Conservation (phyloP, 768 basidiomycete species). For the Naematelia aurantialba region DNA sequence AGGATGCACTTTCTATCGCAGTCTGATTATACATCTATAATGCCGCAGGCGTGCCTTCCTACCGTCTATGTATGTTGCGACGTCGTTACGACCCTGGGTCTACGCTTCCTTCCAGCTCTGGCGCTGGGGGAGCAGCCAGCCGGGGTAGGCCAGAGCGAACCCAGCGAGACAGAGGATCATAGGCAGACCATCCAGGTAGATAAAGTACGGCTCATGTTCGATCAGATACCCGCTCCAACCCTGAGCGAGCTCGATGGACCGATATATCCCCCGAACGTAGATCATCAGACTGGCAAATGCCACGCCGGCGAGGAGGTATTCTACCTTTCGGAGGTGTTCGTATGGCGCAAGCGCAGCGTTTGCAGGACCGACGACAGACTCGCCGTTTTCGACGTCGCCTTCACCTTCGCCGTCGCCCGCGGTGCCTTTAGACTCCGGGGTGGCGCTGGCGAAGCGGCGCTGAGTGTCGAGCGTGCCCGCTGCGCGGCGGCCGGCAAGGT, state of each 20-base stretch:
- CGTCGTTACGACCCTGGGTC: too few relatives aligned
- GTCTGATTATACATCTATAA: too few relatives aligned
- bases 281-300: constrained; percentile 27
- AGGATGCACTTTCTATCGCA: too few relatives aligned
- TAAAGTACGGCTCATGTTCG: constrained; percentile 13
- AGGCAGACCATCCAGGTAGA: constrained; percentile 22
- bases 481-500: too few relatives aligned
- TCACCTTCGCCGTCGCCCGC: background rate
- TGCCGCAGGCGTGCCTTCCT: too few relatives aligned
- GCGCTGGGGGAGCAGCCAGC: background rate
- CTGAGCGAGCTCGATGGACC: constrained; percentile 41
- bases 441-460: background rate
- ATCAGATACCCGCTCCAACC: constrained; percentile 41
- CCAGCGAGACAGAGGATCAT: constrained; percentile 29
- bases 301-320: constrained; percentile 17
- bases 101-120: background rate
- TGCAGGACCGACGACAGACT: background rate
- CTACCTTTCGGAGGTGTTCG: background rate
- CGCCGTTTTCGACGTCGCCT: background rate
- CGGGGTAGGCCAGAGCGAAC: background rate
- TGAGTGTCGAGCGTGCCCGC: too few relatives aligned
- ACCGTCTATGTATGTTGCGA: too few relatives aligned
- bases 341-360: background rate
- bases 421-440: background rate
- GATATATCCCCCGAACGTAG: constrained; percentile 19